phyloP scores from a whole-genome alignment of 2,329 filamentous ascomycete genomes.

The Drechslera avenae region DNA sequence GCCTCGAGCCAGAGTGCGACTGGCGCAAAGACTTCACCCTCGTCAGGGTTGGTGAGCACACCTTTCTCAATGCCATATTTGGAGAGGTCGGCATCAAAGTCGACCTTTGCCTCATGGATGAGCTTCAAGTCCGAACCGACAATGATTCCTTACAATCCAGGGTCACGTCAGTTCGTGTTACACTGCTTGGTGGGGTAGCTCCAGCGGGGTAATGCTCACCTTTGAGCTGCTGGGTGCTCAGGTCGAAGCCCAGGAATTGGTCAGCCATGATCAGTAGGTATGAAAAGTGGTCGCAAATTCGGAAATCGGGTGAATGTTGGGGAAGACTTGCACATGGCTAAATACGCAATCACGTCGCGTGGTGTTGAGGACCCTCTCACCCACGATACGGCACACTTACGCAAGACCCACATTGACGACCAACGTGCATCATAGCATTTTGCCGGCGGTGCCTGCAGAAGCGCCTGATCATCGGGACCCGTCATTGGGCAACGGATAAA shows the following conservation, averaged over 20 bases:
- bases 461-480: neutral
- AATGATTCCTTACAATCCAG: conserved; percentile 70
- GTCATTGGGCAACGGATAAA: conserved; percentile 37
- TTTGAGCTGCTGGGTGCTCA: conserved; percentile 97
- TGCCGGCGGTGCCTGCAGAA: conserved; percentile 42
- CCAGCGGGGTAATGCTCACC: conserved; percentile 56
- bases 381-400: conserved; percentile 20
- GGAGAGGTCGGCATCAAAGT: conserved; percentile 86
- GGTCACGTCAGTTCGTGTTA: conserved; percentile 20
- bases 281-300: neutral
- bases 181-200: conserved; percentile 38
- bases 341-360: conserved; percentile 20
- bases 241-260: conserved; percentile 89
- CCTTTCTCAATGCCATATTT: conserved; percentile 79
- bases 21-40: conserved; percentile 89
- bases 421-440: conserved; percentile 31
- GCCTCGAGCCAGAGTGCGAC: conserved; percentile 95
- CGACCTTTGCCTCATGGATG: conserved; percentile 84
- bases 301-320: neutral
- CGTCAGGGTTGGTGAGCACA: conserved; percentile 78
- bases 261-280: conserved; percentile 41
- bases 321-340: conserved; percentile 14
- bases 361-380: conserved; percentile 22
- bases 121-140: conserved; percentile 83
- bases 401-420: conserved; percentile 23